Conservation (phyloP, 768 basidiomycete genomes). For the Lactarius tabidus region DNA sequence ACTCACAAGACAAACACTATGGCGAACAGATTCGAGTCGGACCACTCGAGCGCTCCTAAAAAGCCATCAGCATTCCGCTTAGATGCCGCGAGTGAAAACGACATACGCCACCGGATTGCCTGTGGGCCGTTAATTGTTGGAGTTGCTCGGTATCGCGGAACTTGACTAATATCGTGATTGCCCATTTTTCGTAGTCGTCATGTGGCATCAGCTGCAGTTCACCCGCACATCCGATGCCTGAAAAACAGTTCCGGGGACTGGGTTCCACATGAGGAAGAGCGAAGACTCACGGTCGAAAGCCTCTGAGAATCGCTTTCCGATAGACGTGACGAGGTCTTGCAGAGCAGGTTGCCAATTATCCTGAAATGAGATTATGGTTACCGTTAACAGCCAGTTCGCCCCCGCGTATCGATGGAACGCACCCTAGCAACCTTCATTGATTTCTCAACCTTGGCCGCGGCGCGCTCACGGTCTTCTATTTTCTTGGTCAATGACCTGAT, state of each 20-base stretch:
- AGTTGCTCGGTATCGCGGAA: slow-evolving; percentile 90
- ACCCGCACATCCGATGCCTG: slow-evolving; percentile 89
- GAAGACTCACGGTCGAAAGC: slow-evolving; percentile 80
- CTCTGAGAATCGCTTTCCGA: slow-evolving; percentile 81
- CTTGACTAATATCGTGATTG: slow-evolving; percentile 92
- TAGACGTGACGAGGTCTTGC: slow-evolving; percentile 65
- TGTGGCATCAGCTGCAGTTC: slow-evolving; percentile 77
- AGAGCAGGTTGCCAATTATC: slow-evolving; percentile 86
- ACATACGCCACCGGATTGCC: slow-evolving; percentile 94
- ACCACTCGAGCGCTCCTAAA: slow-evolving; percentile 75
- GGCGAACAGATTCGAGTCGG: slow-evolving; percentile 13
- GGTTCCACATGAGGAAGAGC: background rate
- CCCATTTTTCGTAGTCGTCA: slow-evolving; percentile 92
- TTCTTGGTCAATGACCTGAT: slow-evolving; percentile 56
- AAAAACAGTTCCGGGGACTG: background rate
- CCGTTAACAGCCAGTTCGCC: background rate
- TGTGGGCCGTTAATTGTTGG: slow-evolving; percentile 77
- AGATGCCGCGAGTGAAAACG: slow-evolving; percentile 25
- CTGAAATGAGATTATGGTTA: slow-evolving; percentile 39
- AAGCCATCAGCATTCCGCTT: background rate
- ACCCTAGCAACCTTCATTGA: slow-evolving; percentile 64
- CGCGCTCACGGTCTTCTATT: slow-evolving; percentile 50
- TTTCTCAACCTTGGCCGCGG: slow-evolving; percentile 49
- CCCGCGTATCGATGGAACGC: slow-evolving; percentile 24
- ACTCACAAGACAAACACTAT: slow-evolving; percentile 16